Evolutionary conservation across 1,284 basidiomycete species (phyloP), one percentile per base, ranked within the genome.

Genomic region (Inonotus hispidus): DNA sequence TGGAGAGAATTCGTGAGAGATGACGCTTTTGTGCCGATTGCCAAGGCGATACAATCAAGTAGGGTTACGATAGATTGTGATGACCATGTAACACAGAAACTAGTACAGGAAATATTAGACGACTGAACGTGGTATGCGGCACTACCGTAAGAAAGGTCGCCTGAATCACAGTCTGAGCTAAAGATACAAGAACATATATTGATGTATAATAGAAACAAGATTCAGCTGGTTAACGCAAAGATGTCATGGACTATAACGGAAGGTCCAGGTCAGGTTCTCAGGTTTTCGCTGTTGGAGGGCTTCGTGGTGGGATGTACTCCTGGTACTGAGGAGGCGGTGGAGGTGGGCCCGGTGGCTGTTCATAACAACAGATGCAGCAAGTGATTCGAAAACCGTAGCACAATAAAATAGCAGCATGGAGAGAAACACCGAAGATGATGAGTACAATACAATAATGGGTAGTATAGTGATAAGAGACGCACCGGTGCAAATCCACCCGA

Each of bases 401-500:
- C 11, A 54, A 19, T 35, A 16, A 5, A 25, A 13, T 11, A 54
- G n/a, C 14, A 35, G 39, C 16, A 21, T n/a, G 35, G 35, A 29
- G 35, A 53, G 21, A 39, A 35, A 3, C 35, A 53, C 21, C 4
- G 19, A 32, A 39, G 23, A 7, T 53, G 16, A 21, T 54, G 16
- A 38, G 39, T 39, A 54, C 35, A 21, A 52, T 23, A n/a, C n/a
- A n/a, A n/a, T n/a, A 32, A 2, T 19, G 25, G 23, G 7, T 25
- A 19, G 39, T 29, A 54, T 54, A 43, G 53, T 21, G 14, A 35
- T 2, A 21, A 11, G n/a, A 23, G 19, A 46, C 60, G 35, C 35
- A 62, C 60, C 37, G 60, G 60, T 39, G 50, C 47, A 58, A 58
- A 62, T 1, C 32, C 47, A 14, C 55, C 60, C 27, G 37, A 35